phyloP scores from a whole-genome alignment of 176 grass and related monocot genomes.

The Tillandsia leiboldiana region DNA sequence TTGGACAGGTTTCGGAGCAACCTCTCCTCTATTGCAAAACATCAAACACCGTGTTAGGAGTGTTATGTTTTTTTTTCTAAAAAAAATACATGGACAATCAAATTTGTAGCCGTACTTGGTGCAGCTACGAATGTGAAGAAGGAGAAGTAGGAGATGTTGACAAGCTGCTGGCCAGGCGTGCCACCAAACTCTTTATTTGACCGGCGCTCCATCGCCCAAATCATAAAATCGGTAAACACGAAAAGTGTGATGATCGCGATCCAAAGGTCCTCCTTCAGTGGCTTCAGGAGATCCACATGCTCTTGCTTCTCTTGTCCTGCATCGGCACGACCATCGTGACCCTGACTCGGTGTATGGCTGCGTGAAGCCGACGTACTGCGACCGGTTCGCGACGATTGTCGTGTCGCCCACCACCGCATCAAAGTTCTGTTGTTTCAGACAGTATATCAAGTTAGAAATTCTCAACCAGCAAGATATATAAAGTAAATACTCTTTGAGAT shows the following conservation, averaged over 20 bases:
- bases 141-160: slow-evolving; percentile 42
- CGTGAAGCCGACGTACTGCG: slow-evolving; percentile 41
- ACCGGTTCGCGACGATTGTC: slow-evolving; percentile 36
- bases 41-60: no score
- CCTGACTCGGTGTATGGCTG: slow-evolving; percentile 54
- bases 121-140: slow-evolving; percentile 54
- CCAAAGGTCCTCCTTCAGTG: slow-evolving; percentile 39
- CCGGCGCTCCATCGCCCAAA: slow-evolving; percentile 49
- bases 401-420: slow-evolving; percentile 58
- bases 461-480: no score
- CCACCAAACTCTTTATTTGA: slow-evolving; percentile 42
- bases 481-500: no score
- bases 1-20: slow-evolving; percentile 40
- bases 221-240: slow-evolving; percentile 39
- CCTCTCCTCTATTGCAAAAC: slow-evolving; percentile 24
- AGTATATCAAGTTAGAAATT: no score
- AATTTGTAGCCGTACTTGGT: slow-evolving; percentile 27
- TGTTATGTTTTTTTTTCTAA: neutral
- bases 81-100: neutral
- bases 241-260: slow-evolving; percentile 34
- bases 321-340: slow-evolving; percentile 43
- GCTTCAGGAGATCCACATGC: slow-evolving; percentile 45
- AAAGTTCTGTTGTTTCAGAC: slow-evolving; percentile 17
- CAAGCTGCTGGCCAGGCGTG: slow-evolving; percentile 26
- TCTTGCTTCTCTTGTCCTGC: slow-evolving; percentile 11